These are phyloP conservation scores for Kalaharituber pfeilii DNA, from an alignment of 2,329 filamentous ascomycete species.

Conservation along the genomic window DNA sequence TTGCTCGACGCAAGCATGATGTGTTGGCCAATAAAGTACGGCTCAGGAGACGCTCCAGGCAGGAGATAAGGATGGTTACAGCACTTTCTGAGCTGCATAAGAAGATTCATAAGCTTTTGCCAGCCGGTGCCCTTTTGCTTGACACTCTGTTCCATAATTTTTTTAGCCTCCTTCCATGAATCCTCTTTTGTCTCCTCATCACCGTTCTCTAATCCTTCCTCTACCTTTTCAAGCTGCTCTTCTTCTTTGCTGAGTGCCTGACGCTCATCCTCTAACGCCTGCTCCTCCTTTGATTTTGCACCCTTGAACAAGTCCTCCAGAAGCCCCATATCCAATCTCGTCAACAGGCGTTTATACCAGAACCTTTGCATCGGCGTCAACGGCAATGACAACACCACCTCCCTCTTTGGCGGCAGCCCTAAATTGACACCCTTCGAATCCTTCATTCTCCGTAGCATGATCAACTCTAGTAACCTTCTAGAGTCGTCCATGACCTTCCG, in stretches of 20 bases:
- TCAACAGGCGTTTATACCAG: constrained; percentile 42
- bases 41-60: constrained; percentile 30
- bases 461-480: constrained; percentile 36
- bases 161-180: constrained; percentile 33
- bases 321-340: constrained; percentile 35
- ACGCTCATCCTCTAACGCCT: constrained; percentile 19
- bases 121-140: constrained; percentile 28
- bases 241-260: constrained; percentile 23
- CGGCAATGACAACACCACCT: constrained; percentile 40
- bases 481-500: constrained; percentile 37
- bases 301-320: constrained; percentile 37
- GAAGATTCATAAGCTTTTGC: constrained; percentile 36
- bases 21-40: constrained; percentile 31
- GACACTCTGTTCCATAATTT: constrained; percentile 30
- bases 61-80: constrained; percentile 40
- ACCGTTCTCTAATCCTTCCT: constrained; percentile 23
- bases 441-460: constrained; percentile 45
- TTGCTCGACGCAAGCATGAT: constrained; percentile 38
- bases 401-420: constrained; percentile 39
- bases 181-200: constrained; percentile 17
- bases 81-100: constrained; percentile 40
- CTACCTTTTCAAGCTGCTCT: constrained; percentile 26
- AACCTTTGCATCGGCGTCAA: constrained; percentile 41
- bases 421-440: constrained; percentile 37
- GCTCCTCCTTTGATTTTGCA: constrained; percentile 29